Evolutionary conservation across 148 eudicot genomes (phyloP).

Genomic region (Hydrangea macrophylla): DNA sequence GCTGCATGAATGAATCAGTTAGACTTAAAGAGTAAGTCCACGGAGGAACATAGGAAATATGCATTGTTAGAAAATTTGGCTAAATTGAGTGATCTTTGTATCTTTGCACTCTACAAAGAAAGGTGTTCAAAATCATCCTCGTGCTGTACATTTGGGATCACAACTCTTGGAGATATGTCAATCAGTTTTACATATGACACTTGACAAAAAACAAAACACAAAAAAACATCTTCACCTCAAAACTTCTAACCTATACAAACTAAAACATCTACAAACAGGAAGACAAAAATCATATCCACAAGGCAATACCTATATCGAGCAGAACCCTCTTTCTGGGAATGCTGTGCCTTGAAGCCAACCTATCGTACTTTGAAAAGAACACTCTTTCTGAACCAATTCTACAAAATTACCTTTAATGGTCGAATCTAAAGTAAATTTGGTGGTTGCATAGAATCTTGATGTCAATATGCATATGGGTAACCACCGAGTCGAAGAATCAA

Average conservation of each 20-base stretch:
- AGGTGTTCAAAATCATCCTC: background rate
- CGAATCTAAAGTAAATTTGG: background rate
- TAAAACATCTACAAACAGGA: background rate
- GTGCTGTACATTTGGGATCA: background rate
- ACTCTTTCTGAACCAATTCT: conserved; percentile 1
- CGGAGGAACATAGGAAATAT: background rate
- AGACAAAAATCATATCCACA: background rate
- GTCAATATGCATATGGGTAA: background rate
- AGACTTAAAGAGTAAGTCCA: background rate
- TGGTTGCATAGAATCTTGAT: background rate
- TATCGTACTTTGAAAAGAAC: background rate
- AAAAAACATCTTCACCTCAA: background rate
- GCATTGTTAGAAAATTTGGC: background rate
- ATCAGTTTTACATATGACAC: conserved; percentile 1
- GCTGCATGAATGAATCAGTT: background rate
- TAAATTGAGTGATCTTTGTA: background rate
- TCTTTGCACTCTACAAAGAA: background rate
- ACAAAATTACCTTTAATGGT: background rate
- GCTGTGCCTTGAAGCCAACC: background rate
- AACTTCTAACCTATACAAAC: background rate
- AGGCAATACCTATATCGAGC: background rate
- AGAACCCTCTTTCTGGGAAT: background rate
- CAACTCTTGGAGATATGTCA: background rate
- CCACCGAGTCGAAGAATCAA: conserved; percentile 8
- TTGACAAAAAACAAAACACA: too few species aligned